Base-by-base conservation (phyloP, 139 green algal genomes). In the Trebouxia sp. region DNA sequence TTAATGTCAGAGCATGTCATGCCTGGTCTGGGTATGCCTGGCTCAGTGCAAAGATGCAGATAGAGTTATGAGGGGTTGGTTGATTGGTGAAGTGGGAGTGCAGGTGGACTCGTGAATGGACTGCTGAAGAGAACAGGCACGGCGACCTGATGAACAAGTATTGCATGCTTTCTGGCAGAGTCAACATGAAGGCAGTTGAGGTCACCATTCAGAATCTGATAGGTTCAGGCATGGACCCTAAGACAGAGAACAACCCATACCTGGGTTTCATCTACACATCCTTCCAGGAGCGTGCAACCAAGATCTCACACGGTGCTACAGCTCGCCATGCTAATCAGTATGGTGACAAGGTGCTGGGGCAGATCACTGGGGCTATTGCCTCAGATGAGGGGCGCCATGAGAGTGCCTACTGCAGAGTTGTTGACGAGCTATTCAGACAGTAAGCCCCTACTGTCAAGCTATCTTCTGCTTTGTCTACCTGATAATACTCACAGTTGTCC, bases 231-330 rank as follows among this genome's bases (percentile, higher is more conserved):
- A 99, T 99, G 96, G 90, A 97, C 86, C 94, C 94, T 80, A 97
- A 97, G 88, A 97, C 94, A 9, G 96, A 99, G 85, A 99, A 99
- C 95, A 99, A 99, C 91, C 93, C 96, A 7, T 99, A 99, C 91
- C 85, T 98, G 24, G 96, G 96, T 82, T 99, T 98, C 84, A 85
- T 97, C 48, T 99, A 99, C 95, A 99, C 96, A 4, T 97, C 93
- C 30, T 99, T 99, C 92, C 94, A 97, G 83, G 94, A 98, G 86
- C 88, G 94, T 32, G 96, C 96, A 22, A 99, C 96, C 62, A 98
- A 98, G 88, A 87, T 97, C 37, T 97, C 91, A 12, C 97, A 99
- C 84, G 96, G 97, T 75, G 97, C 98, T 90, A 99, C 96, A 5
- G 96, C 94, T 0, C 84, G 89, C 42, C 90, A 96, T 81, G 97